Conservation (phyloP, 495 filamentous ascomycete genomes). For the Penicillium alfredii region DNA sequence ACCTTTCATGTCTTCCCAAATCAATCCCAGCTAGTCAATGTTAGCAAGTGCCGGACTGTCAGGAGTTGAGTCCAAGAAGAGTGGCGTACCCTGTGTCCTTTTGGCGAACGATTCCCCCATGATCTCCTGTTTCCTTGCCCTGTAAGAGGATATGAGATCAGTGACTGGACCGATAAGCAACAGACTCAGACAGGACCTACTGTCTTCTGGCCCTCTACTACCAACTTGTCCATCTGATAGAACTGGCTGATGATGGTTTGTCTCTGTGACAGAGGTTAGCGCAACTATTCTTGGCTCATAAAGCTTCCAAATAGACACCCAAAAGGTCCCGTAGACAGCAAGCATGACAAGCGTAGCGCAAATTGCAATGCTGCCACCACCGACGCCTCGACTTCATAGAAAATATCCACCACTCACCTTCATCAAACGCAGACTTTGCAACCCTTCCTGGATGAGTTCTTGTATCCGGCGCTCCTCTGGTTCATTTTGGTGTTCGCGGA, state of each 20-base stretch:
- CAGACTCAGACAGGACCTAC: slow-evolving; percentile 23
- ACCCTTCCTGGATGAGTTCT: slow-evolving; percentile 79
- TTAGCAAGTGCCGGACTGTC: slow-evolving; percentile 5
- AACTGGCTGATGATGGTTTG: slow-evolving; percentile 95
- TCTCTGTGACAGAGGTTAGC: slow-evolving; percentile 52
- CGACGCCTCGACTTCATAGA: no score
- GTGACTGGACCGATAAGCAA: background rate
- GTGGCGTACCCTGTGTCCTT: slow-evolving; percentile 72
- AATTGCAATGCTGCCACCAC: no score
- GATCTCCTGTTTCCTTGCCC: slow-evolving; percentile 68
- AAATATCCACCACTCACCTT: slow-evolving; percentile 66
- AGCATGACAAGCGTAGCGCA: no score
- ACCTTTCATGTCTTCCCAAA: no score
- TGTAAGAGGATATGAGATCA: slow-evolving; percentile 25
- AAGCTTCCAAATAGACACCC: no score
- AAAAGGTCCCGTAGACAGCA: no score
- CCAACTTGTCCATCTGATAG: slow-evolving; percentile 84
- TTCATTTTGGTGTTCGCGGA: slow-evolving; percentile 66
- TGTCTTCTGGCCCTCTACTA: slow-evolving; percentile 80
- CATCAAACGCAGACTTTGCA: slow-evolving; percentile 82
- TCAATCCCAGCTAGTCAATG: slow-evolving; percentile 43
- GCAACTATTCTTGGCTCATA: background rate
- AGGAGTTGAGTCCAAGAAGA: background rate
- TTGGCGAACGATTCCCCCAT: slow-evolving; percentile 67
- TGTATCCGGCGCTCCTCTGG: slow-evolving; percentile 73